Percentiles rank a stretch among this genome's conserved stretches.
These are phyloP conservation scores for Polyporus tsugae DNA, from an alignment of 1,284 basidiomycete genomes.

Conservation along the genomic window DNA sequence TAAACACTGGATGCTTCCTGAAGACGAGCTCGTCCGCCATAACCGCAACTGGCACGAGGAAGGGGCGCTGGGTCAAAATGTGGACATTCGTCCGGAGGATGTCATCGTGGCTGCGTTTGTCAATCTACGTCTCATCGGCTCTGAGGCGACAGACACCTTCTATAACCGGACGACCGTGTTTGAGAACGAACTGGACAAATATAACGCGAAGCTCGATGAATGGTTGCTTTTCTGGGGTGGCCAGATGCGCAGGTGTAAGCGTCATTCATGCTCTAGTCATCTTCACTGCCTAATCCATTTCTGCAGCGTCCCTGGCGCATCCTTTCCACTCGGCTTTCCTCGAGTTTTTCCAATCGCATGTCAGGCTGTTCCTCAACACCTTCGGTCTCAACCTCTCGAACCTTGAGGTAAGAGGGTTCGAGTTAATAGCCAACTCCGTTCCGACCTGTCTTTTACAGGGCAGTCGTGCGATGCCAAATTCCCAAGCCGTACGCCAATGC, in stretches of 20 bases:
- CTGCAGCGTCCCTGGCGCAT: conserved; percentile 59
- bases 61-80: conserved; percentile 43
- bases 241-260: conserved; percentile 73
- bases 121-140: conserved; percentile 76
- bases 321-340: conserved; percentile 79
- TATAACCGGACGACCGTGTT: conserved; percentile 68
- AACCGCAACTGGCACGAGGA: conserved; percentile 74
- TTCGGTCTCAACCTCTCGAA: conserved; percentile 76
- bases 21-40: conserved; percentile 77
- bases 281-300: not conserved
- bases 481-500: conserved; percentile 75
- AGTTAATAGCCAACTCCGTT: conserved; percentile 16
- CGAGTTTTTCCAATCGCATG: conserved; percentile 77
- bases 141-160: conserved; percentile 80
- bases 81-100: conserved; percentile 73
- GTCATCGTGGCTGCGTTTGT: conserved; percentile 81
- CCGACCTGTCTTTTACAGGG: conserved; percentile 44
- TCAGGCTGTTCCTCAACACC: conserved; percentile 81
- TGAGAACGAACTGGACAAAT: conserved; percentile 72
- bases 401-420: conserved; percentile 52
- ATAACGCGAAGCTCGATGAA: conserved; percentile 71
- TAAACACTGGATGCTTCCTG: conserved; percentile 84
- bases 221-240: conserved; percentile 75
- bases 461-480: conserved; percentile 59
- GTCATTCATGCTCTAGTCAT: not conserved